A percentile compares a stretch with the other conserved stretches of the same genome.
Evolutionary conservation across 805 yeast genomes (phyloP).

Genomic region (Sugiyamaella floridensis): DNA sequence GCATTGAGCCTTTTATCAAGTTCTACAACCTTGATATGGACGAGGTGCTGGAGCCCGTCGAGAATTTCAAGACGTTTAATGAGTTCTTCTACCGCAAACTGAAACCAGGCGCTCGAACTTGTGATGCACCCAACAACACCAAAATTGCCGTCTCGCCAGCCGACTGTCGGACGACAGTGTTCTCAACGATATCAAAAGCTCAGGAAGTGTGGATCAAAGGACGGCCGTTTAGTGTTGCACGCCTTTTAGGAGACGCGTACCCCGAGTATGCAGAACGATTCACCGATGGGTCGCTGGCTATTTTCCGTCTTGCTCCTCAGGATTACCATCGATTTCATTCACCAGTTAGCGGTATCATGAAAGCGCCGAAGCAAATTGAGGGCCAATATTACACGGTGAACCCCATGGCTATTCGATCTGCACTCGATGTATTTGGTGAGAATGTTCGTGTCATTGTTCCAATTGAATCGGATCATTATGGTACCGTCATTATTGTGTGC

Average conservation of each 20-base stretch:
- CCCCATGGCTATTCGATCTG: slow-evolving; percentile 92
- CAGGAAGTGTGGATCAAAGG: slow-evolving; percentile 88
- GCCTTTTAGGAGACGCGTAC: slow-evolving; percentile 44
- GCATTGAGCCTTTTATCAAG: slow-evolving; percentile 68
- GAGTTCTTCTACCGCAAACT: slow-evolving; percentile 81
- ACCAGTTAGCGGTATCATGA: slow-evolving; percentile 72
- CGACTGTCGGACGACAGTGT: slow-evolving; percentile 77
- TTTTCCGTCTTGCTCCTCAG: slow-evolving; percentile 91
- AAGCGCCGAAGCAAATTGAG: slow-evolving; percentile 58
- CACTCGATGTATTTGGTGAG: slow-evolving; percentile 87
- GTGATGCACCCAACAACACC: slow-evolving; percentile 50
- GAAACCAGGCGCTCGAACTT: slow-evolving; percentile 60
- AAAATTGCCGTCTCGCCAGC: slow-evolving; percentile 68
- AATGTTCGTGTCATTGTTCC: slow-evolving; percentile 76
- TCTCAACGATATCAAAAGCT: slow-evolving; percentile 51
- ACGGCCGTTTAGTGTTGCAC: slow-evolving; percentile 56
- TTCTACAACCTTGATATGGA: slow-evolving; percentile 74
- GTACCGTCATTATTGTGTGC: slow-evolving; percentile 66
- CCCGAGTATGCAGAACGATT: slow-evolving; percentile 34
- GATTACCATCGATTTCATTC: slow-evolving; percentile 92
- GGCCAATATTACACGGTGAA: slow-evolving; percentile 96
- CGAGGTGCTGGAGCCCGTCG: slow-evolving; percentile 53
- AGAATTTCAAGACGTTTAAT: slow-evolving; percentile 63
- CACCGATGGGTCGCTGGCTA: slow-evolving; percentile 54
- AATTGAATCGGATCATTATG: slow-evolving; percentile 68